Percentiles rank a stretch among this genome's conserved stretches.
These are phyloP conservation scores for Arctium minus DNA, from an alignment of 129 eudicot species.

Conservation along the genomic window DNA sequence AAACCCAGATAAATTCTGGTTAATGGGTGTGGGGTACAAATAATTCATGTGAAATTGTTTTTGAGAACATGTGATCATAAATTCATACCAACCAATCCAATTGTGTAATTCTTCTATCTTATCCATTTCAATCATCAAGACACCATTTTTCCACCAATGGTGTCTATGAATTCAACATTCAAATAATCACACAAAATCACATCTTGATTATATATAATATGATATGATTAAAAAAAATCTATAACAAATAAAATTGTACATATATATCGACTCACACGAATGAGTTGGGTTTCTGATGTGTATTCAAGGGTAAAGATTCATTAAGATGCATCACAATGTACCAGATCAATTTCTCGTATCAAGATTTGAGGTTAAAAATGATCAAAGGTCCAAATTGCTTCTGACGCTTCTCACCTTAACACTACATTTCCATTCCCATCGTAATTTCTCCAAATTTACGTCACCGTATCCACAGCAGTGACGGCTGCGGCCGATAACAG, in stretches of 20 bases:
- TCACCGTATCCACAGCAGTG: neutral
- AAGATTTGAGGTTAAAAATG: too few species aligned
- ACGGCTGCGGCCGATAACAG: slow-evolving; percentile 5
- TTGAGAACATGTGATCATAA: slow-evolving; percentile 9
- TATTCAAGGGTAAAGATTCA: too few species aligned
- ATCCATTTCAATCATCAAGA: slow-evolving; percentile 15
- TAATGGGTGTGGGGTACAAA: neutral
- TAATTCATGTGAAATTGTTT: neutral
- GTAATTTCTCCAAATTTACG: neutral
- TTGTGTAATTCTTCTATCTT: neutral
- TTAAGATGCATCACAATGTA: too few species aligned
- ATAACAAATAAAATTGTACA: neutral
- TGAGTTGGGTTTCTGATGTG: too few species aligned
- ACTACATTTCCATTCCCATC: neutral
- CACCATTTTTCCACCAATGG: neutral
- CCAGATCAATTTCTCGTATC: too few species aligned
- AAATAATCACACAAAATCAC: neutral
- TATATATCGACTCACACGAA: neutral
- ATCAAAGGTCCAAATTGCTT: too few species aligned
- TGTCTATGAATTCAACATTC: neutral
- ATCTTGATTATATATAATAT: neutral
- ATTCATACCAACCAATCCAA: neutral
- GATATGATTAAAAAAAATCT: too few species aligned
- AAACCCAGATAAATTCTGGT: neutral
- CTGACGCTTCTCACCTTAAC: too few species aligned